Percentiles rank a stretch among this genome's conserved stretches.
phyloP scores from a whole-genome alignment of 1,139 yeast genomes.

The Protomyces arabidopsidicola region DNA sequence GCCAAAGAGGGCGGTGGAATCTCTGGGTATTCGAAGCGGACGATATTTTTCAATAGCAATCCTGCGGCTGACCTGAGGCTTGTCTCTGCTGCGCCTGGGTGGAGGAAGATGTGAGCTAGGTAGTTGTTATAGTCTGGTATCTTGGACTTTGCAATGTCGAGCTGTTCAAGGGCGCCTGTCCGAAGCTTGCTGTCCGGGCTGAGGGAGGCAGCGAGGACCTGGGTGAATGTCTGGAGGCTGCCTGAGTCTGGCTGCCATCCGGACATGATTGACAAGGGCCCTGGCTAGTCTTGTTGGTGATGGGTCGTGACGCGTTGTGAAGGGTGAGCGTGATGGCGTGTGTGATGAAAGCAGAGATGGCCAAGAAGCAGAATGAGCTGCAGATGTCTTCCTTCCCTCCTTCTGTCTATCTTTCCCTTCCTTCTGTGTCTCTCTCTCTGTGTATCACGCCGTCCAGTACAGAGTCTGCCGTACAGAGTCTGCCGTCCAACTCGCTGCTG shows the following conservation, averaged over 20 bases:
- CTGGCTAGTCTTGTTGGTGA: background rate
- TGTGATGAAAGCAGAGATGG: no score
- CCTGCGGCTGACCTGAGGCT: conserved; percentile 88
- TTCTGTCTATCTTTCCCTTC: no score
- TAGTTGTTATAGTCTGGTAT: conserved; percentile 63
- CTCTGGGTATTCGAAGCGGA: conserved; percentile 43
- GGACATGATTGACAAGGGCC: background rate
- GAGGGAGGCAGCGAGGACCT: conserved; percentile 28
- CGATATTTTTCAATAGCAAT: conserved; percentile 68
- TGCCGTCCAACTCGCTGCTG: no score
- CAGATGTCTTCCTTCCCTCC: no score
- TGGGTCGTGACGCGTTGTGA: no score
- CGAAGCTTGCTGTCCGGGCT: conserved; percentile 21
- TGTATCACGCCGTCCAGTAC: no score
- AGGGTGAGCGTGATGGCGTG: no score
- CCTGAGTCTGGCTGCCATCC: conserved; percentile 28
- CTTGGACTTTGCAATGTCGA: conserved; percentile 23
- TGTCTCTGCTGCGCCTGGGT: conserved; percentile 45
- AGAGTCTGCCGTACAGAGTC: no score
- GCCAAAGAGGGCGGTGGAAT: conserved; percentile 43
- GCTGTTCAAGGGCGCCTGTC: conserved; percentile 19
- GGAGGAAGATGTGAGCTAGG: conserved; percentile 63
- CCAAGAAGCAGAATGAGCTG: no score
- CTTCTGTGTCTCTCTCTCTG: no score
- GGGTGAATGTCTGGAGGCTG: conserved; percentile 27